These are phyloP conservation scores for Fusarium setosum DNA, from an alignment of 2,329 filamentous ascomycete genomes.

Conservation along the genomic window DNA sequence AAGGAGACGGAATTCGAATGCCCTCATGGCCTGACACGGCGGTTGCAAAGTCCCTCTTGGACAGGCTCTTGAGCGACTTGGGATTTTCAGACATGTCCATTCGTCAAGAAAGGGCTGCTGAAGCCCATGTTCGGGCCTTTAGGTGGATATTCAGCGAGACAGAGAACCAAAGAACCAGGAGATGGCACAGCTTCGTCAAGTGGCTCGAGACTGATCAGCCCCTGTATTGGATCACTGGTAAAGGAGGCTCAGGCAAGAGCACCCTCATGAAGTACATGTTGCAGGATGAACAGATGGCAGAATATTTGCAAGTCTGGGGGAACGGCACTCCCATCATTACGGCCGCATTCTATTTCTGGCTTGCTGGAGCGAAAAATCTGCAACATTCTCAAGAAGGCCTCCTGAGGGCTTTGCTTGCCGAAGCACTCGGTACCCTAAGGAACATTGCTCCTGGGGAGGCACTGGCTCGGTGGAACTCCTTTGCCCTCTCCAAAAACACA, in stretches of 20 bases:
- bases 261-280: slow-evolving; percentile 4
- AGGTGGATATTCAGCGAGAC: too few species aligned
- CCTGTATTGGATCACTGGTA: slow-evolving; percentile 27
- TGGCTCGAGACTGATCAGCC: slow-evolving; percentile 6
- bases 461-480: slow-evolving; percentile 2
- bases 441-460: neutral
- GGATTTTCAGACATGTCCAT: too few species aligned
- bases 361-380: neutral
- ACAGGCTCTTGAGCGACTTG: too few species aligned
- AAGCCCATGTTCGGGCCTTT: too few species aligned
- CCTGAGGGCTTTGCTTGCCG: neutral
- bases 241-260: slow-evolving; percentile 13
- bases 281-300: neutral
- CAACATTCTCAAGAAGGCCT: slow-evolving; percentile 12
- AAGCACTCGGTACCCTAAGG: slow-evolving; percentile 1
- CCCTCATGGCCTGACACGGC: too few species aligned
- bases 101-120: too few species aligned
- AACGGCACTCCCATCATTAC: neutral
- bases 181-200: slow-evolving; percentile 5
- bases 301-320: slow-evolving; percentile 6
- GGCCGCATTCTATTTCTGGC: slow-evolving; percentile 28
- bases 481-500: slow-evolving; percentile 10
- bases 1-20: too few species aligned
- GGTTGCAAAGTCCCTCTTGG: too few species aligned
- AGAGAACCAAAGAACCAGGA: too few species aligned